These are phyloP conservation scores for Kwoniella shandongensis DNA, from an alignment of 768 basidiomycete genomes.

Conservation along the genomic window DNA sequence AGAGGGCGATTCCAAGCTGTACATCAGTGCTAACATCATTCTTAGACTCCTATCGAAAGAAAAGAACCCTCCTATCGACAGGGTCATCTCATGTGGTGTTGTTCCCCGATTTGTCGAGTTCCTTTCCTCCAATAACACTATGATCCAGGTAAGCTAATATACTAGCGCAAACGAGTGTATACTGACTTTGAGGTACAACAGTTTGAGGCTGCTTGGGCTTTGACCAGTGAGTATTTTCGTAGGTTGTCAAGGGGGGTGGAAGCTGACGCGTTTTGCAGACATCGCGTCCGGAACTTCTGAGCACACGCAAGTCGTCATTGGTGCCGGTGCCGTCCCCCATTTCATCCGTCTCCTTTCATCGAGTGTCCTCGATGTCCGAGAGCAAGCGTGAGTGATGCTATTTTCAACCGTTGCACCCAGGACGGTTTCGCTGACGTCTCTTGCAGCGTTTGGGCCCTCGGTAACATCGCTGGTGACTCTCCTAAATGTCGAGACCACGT, in stretches of 20 bases:
- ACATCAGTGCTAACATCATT: slow-evolving; percentile 10
- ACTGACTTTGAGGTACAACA: slow-evolving; percentile 45
- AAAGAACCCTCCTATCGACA: slow-evolving; percentile 98
- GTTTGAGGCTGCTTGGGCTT: slow-evolving; percentile 98
- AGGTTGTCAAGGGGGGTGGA: no score
- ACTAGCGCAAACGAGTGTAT: neutral
- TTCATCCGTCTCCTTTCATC: slow-evolving; percentile 96
- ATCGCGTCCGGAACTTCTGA: slow-evolving; percentile 97
- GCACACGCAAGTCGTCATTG: slow-evolving; percentile 97
- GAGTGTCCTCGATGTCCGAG: slow-evolving; percentile 90
- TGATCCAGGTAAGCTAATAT: slow-evolving; percentile 56
- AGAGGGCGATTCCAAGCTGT: no score
- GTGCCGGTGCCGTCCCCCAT: slow-evolving; percentile 88
- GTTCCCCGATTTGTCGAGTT: slow-evolving; percentile 97
- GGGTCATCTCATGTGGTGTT: slow-evolving; percentile 91
- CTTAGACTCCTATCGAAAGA: slow-evolving; percentile 84
- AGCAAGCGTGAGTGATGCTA: slow-evolving; percentile 67
- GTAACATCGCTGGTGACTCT: slow-evolving; percentile 98
- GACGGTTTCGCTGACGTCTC: neutral
- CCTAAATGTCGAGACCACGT: slow-evolving; percentile 97
- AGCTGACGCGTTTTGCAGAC: slow-evolving; percentile 54
- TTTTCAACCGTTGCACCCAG: neutral
- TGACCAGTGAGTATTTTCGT: slow-evolving; percentile 65
- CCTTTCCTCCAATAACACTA: slow-evolving; percentile 60
- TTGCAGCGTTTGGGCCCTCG: slow-evolving; percentile 86